Base-by-base conservation (phyloP, 495 filamentous ascomycete species). In the Apodospora peruviana region DNA sequence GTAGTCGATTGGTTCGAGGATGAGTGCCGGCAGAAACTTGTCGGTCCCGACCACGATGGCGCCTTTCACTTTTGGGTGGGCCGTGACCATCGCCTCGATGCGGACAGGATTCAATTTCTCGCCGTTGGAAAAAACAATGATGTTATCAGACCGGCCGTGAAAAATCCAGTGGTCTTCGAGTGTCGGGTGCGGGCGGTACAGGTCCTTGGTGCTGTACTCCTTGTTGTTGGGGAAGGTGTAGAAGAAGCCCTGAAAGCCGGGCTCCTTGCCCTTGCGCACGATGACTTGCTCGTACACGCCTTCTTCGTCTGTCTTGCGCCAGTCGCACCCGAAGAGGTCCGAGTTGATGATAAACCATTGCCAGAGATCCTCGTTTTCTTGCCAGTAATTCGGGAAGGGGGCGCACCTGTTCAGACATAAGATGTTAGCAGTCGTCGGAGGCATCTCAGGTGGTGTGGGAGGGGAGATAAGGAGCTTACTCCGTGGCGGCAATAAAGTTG, bases 101-200 rank as follows among this genome's bases (percentile, higher is more conserved):
- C 67, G 62, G 5, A 77, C 59, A 0, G 82, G 81, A 54, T 83
- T 83, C 3, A 80, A 54, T 61, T 84, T 86, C 58, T 85, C 79
- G 22, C 80, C 82, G 58, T 78, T 85, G 14, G 69, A 74, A 47
- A 85, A 76, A 2, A 84, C 81, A 43, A 86, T 79, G 41, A 84
- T 65, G 57, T 83, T 81, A 51, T 86, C 83, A 1, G 61, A 52
- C 10, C 83, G 70, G 4, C 79, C 76, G 19, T 59, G 51, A 45
- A 76, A 79, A 11, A 62, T 59, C 80, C 77, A 85, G 29, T 73
- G 54, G 24, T 75, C 53, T 0, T 69, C 60, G 20, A 70, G 51
- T 0, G 67, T 68, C 0, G 78, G 75, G 50, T 83, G 79, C 12
- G 60, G 69, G 17, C 56, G 57, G 55, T 71, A 86, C 16, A 85